phyloP scores from a whole-genome alignment of 2,329 filamentous ascomycete genomes.

The Fusarium sp. region DNA sequence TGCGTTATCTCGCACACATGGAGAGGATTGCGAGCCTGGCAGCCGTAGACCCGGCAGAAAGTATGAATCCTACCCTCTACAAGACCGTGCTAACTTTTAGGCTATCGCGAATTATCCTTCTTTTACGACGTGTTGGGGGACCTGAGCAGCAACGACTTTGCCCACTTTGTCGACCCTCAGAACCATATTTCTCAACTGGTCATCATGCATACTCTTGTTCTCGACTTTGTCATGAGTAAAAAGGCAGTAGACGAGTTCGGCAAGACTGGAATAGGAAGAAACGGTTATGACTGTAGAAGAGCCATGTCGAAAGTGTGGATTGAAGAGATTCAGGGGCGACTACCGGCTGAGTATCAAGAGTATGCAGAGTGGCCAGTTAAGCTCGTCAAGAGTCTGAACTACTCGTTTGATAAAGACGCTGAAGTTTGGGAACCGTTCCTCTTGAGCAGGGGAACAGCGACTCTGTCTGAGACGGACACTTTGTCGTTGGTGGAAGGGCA shows the following conservation, averaged over 20 bases:
- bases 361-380: slow-evolving; percentile 49
- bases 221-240: slow-evolving; percentile 45
- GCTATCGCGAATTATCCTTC: slow-evolving; percentile 39
- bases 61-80: slow-evolving; percentile 28
- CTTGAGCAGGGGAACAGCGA: slow-evolving; percentile 23
- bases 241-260: slow-evolving; percentile 23
- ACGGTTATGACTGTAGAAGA: slow-evolving; percentile 36
- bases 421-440: slow-evolving; percentile 39
- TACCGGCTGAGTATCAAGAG: slow-evolving; percentile 44
- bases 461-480: slow-evolving; percentile 2
- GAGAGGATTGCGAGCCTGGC: slow-evolving; percentile 44
- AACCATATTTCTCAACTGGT: slow-evolving; percentile 49
- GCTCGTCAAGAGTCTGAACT: slow-evolving; percentile 36
- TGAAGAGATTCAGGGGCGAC: slow-evolving; percentile 46
- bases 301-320: slow-evolving; percentile 52
- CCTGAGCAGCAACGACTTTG: slow-evolving; percentile 46
- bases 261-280: slow-evolving; percentile 1
- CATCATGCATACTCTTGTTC: slow-evolving; percentile 50
- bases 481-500: slow-evolving; percentile 2
- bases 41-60: slow-evolving; percentile 40
- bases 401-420: slow-evolving; percentile 35
- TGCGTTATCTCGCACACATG: slow-evolving; percentile 45
- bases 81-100: slow-evolving; percentile 27
- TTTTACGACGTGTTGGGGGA: slow-evolving; percentile 45
- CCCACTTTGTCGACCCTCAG: slow-evolving; percentile 42